These are phyloP conservation scores for Alternaria solani DNA, from an alignment of 2,329 filamentous ascomycete species.

Conservation along the genomic window DNA sequence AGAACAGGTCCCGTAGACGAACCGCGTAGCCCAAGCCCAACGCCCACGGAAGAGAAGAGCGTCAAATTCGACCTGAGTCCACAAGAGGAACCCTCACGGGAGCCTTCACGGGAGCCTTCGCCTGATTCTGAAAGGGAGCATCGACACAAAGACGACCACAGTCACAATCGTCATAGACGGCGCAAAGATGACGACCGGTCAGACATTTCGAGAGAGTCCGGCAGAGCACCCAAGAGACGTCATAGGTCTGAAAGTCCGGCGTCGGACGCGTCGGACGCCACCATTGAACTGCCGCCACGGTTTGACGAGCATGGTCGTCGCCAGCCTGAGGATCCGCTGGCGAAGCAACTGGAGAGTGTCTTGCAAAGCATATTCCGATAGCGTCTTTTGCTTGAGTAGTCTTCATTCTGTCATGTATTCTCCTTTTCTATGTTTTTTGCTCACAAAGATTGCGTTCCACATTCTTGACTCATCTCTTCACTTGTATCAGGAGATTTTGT, in stretches of 20 bases:
- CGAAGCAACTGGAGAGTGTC: slow-evolving; percentile 46
- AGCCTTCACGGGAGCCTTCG: slow-evolving; percentile 23
- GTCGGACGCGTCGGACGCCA: slow-evolving; percentile 42
- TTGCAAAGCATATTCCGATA: slow-evolving; percentile 41
- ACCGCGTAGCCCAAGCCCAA: slow-evolving; percentile 20
- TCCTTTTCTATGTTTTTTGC: not conserved
- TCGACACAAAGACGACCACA: slow-evolving; percentile 8
- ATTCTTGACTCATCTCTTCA: not conserved
- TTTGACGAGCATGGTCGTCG: slow-evolving; percentile 46
- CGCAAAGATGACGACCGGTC: slow-evolving; percentile 28
- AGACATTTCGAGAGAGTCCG: slow-evolving; percentile 26
- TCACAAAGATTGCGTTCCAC: not conserved
- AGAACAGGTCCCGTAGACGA: slow-evolving; percentile 37
- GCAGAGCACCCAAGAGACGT: slow-evolving; percentile 26
- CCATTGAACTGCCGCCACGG: slow-evolving; percentile 48
- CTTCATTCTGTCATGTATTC: slow-evolving; percentile 1
- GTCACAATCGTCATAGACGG: slow-evolving; percentile 15
- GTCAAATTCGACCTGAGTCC: slow-evolving; percentile 52
- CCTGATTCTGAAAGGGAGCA: slow-evolving; percentile 16
- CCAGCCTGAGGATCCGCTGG: slow-evolving; percentile 44
- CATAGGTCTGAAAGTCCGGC: slow-evolving; percentile 35
- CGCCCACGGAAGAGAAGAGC: slow-evolving; percentile 38
- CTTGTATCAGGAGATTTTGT: not conserved
- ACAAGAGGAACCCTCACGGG: slow-evolving; percentile 34
- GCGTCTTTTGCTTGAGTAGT: slow-evolving; percentile 11